These are phyloP conservation scores for Astrocystis sublimbata DNA, from an alignment of 495 filamentous ascomycete genomes.

Conservation along the genomic window DNA sequence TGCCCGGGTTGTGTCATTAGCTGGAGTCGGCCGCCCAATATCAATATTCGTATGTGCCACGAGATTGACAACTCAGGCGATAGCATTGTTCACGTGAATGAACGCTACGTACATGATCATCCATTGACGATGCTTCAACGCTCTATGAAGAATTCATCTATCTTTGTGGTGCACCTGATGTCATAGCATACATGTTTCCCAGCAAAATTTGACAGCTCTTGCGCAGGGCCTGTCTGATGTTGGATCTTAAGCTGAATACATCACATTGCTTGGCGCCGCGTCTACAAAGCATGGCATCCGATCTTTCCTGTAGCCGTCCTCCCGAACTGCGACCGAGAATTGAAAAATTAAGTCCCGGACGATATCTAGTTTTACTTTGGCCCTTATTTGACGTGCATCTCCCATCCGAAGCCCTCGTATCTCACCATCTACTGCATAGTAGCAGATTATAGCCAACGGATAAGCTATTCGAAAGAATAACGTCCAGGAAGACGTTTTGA, in stretches of 20 bases:
- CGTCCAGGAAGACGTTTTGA: background rate
- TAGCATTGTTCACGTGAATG: no score
- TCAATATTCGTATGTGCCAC: no score
- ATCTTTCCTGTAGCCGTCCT: background rate
- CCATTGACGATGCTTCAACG: background rate
- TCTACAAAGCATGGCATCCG: background rate
- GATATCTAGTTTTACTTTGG: background rate
- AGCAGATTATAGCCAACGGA: background rate
- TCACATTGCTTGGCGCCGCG: background rate
- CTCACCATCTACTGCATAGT: background rate
- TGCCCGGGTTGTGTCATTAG: no score
- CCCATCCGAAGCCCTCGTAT: constrained; percentile 6
- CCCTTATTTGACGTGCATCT: background rate
- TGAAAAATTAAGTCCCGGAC: background rate
- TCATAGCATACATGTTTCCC: background rate
- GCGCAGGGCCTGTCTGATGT: background rate
- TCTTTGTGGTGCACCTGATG: background rate
- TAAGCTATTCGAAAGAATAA: background rate
- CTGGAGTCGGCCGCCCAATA: no score
- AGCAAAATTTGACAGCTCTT: background rate
- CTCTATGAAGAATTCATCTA: background rate
- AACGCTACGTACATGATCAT: constrained; percentile 7
- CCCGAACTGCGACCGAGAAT: constrained; percentile 1
- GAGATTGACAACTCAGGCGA: no score
- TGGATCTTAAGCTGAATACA: background rate